Evolutionary conservation across 805 yeast genomes (phyloP).

Genomic region (Candida cerambycidarum): DNA sequence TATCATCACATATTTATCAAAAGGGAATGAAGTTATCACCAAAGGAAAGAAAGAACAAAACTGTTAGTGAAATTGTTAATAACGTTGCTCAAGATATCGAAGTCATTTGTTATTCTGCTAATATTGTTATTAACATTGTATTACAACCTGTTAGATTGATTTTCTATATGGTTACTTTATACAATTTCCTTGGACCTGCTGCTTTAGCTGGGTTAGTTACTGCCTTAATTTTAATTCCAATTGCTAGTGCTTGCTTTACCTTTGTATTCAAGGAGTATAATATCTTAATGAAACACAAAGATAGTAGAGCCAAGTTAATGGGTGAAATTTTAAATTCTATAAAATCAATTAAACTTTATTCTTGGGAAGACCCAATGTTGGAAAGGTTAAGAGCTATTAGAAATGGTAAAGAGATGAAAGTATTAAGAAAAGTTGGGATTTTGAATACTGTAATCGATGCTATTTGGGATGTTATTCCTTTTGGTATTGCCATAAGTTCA

Average conservation of each 20-base stretch:
- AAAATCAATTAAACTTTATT: conserved; percentile 39
- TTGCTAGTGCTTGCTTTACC: conserved; percentile 23
- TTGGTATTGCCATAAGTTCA: conserved; percentile 33
- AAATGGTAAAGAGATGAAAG: conserved; percentile 34
- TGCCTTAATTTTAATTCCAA: conserved; percentile 33
- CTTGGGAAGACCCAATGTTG: conserved; percentile 44
- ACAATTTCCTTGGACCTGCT: conserved; percentile 34
- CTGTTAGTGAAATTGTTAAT: conserved; percentile 36
- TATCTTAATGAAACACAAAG: conserved; percentile 31
- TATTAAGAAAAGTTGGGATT: conserved; percentile 30
- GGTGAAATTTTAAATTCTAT: conserved; percentile 39
- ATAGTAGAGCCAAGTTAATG: conserved; percentile 36
- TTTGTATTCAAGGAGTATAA: conserved; percentile 13
- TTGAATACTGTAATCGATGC: conserved; percentile 31
- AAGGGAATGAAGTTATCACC: conserved; percentile 33
- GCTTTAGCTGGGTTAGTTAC: conserved; percentile 35
- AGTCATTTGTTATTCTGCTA: conserved; percentile 17
- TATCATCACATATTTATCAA: conserved; percentile 25
- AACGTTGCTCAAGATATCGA: conserved; percentile 31
- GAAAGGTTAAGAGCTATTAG: conserved; percentile 30
- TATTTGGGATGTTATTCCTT: conserved; percentile 41
- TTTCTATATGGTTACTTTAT: conserved; percentile 30
- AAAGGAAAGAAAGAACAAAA: conserved; percentile 28
- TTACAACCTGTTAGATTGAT: conserved; percentile 25
- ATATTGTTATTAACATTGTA: conserved; percentile 20